Evolutionary conservation across 768 basidiomycete genomes (phyloP), one percentile per base, ranked within the genome.

Genomic region (Pleurotus giganteus): DNA sequence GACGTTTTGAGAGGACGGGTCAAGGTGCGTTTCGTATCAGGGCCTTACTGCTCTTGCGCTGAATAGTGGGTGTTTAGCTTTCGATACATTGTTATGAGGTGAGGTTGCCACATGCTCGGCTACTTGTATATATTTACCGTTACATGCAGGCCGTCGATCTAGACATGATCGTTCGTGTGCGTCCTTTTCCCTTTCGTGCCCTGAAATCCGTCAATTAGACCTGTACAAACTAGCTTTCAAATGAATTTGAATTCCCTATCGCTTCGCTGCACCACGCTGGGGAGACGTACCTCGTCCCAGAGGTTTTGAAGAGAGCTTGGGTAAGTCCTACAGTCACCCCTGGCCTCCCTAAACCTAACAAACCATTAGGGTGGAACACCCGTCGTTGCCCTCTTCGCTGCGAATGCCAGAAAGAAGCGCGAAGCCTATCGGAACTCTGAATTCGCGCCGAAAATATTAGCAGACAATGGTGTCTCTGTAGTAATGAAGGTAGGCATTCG

Each of bases 251-350:
- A 57, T 89, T 89, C 69, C 80, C 85, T 0, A 72, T 91, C 32
- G 81, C 88, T 0, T 85, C 86, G 0, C 82, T 90, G 69, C 89
- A 91, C 61, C 89, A 91, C 60, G 89, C 90, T 1, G 83, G 84
- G 37, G 88, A 91, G 60, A 82, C 89, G 0, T 92, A 88, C 60
- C 83, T 93, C 36, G 88, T 91, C n/a, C 86, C 89, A 2, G 82
- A 83, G 23, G 66, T 89, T 1, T 75, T 93, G 53, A 91, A 90
- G 68, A 75, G 78, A 61, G 78, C 84, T 8, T 93, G 81, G 69
- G 88, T 83, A 62, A 43, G 64, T 58, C 49, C 15, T 9, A 29
- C 17, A 29, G 41, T 24, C 4, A 19, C 11, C 27, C 19, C 5
- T 1, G 2, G 12, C 53, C 12, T 27, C 52, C 55, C 46, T 56